Conservation (phyloP, 2,329 filamentous ascomycete genomes). For the Pseudogymnoascus sp. region DNA sequence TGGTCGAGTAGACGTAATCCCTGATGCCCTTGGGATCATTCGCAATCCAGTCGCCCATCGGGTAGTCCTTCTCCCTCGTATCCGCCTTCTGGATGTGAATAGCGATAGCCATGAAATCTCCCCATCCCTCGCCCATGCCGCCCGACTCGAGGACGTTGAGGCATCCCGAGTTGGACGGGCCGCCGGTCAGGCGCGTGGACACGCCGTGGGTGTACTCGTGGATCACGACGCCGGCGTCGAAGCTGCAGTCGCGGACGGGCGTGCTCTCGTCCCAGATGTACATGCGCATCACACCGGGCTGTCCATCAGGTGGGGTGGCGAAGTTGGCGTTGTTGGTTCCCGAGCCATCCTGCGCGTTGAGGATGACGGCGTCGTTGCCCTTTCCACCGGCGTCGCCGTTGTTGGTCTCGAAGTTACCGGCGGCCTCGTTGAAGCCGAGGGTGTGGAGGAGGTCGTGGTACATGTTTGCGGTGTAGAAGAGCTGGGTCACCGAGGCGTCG, state of each 20-base stretch:
- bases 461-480: constrained; percentile 52
- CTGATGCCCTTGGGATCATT: constrained; percentile 39
- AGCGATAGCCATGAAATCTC: constrained; percentile 46
- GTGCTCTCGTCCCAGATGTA: constrained; percentile 44
- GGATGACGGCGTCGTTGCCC: constrained; percentile 44
- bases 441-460: constrained; percentile 51
- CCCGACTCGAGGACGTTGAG: constrained; percentile 39
- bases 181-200: constrained; percentile 36
- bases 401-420: constrained; percentile 52
- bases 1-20: constrained; percentile 43
- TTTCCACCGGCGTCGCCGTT: constrained; percentile 46
- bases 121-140: constrained; percentile 53
- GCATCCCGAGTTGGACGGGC: constrained; percentile 37
- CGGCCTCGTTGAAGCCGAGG: constrained; percentile 48
- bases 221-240: constrained; percentile 52
- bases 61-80: constrained; percentile 38
- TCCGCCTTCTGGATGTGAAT: constrained; percentile 39
- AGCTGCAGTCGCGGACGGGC: constrained; percentile 44
- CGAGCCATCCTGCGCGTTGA: constrained; percentile 49
- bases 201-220: constrained; percentile 49
- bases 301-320: constrained; percentile 44
- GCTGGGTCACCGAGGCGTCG: constrained; percentile 48
- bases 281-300: constrained; percentile 48
- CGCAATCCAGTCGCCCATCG: constrained; percentile 43
- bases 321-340: constrained; percentile 51